Conservation (phyloP, 306 rosid species). For the Alnus rubra region DNA sequence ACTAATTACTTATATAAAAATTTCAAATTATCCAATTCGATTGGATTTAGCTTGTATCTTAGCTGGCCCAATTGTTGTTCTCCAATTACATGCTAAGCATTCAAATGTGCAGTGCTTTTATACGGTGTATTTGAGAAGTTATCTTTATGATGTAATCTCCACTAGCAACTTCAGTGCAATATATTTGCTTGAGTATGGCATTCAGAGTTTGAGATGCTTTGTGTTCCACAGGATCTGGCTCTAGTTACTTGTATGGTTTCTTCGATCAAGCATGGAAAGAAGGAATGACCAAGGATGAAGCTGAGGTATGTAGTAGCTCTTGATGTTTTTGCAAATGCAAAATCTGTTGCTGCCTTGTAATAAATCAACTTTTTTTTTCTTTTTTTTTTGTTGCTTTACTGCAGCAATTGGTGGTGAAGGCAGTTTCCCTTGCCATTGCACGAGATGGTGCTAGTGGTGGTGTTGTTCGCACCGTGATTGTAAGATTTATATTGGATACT, state of each 20-base stretch:
- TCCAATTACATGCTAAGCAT: not conserved
- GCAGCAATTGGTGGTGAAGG: slow-evolving; percentile 87
- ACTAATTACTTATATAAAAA: not conserved
- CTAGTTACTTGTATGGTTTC: slow-evolving; percentile 95
- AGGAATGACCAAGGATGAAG: slow-evolving; percentile 97
- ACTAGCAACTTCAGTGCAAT: not conserved
- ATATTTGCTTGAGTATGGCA: slow-evolving; percentile 3
- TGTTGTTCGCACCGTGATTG: slow-evolving; percentile 90
- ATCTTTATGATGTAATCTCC: not conserved
- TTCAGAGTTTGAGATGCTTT: slow-evolving; percentile 22
- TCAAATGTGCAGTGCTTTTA: not conserved
- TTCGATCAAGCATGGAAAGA: slow-evolving; percentile 97
- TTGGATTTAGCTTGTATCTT: no score
- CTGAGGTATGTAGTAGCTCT: slow-evolving; percentile 67
- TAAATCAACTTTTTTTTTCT: not conserved
- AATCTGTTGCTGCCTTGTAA: slow-evolving; percentile 3
- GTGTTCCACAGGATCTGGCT: slow-evolving; percentile 80
- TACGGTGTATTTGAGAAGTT: no score
- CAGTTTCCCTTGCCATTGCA: slow-evolving; percentile 96
- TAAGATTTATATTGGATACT: slow-evolving; percentile 35
- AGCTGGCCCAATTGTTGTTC: no score
- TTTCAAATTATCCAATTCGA: no score
- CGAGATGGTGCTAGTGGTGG: slow-evolving; percentile 99
- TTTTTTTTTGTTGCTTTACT: slow-evolving; percentile 2
- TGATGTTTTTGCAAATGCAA: slow-evolving; percentile 19